Base-by-base conservation (phyloP, 108 stramenopile species). In the Skeletonema potamos region DNA sequence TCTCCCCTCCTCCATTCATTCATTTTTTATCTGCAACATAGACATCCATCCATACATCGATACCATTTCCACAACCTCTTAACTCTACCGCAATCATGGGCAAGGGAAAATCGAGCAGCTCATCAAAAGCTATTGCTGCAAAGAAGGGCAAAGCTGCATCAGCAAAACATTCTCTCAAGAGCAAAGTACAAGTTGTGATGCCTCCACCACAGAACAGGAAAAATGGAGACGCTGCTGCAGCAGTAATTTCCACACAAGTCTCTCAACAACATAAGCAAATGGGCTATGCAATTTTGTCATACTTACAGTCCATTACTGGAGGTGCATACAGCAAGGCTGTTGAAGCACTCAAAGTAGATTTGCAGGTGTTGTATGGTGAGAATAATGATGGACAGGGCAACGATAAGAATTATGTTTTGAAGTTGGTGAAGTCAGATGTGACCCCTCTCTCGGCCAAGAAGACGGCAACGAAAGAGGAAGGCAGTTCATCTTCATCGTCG, bases 241-340 rank as follows among this genome's bases (percentile, higher is more conserved):
- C 20, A 6, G 60, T 18, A 1, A 54, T 71, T 37, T 61, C 70
- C n/a, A 71, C 70, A 11, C 60, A 58, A 20, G 61, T 59, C 58
- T 71, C 74, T 0, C 26, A 41, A 7, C 74, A 72, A 11, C 79
- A 80, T 54, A 73, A 73, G 37, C 67, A 68, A 69, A 80, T 73
- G 72, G 67, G 72, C 4, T 80, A 80, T 27, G 65, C 79, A 48
- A 80, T 80, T 12, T 26, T 80, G 22, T 39, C 60, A 27, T 80
- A 80, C 62, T 62, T 80, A 22, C 34, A 58, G 54, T 71, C 77
- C 32, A 57, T 78, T 34, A 62, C 72, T 27, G 54, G 65, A 18
- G 43, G 39, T 37, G 79, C 58, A 7, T 80, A 62, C 58, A 60
- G 39, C 18, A 58, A 73, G 6, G 60, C 71, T 32, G 72, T 80